Conservation (phyloP, 2,329 filamentous ascomycete species). For the Xylogone sp. region DNA sequence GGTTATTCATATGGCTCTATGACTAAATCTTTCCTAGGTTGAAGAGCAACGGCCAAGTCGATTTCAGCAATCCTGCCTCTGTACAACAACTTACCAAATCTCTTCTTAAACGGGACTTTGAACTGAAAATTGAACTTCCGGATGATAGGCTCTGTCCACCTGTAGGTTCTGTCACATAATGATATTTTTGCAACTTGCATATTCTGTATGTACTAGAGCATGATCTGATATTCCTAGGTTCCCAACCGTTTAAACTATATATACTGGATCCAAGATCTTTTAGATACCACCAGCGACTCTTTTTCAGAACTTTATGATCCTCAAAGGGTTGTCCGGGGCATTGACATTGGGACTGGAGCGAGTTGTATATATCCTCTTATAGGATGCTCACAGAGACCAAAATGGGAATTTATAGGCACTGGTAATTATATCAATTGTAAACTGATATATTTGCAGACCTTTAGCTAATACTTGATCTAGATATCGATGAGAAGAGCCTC, state of each 20-base stretch:
- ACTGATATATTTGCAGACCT: constrained; percentile 18
- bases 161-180: constrained; percentile 40
- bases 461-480: constrained; percentile 35
- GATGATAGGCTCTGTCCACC: constrained; percentile 81
- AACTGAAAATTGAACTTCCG: constrained; percentile 66
- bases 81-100: constrained; percentile 80
- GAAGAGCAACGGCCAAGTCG: constrained; percentile 56
- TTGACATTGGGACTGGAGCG: constrained; percentile 88
- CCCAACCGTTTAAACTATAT: constrained; percentile 81
- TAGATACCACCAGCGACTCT: constrained; percentile 57
- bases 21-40: constrained; percentile 31
- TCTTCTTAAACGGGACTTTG: constrained; percentile 73
- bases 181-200: background rate
- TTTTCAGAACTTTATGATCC: constrained; percentile 47
- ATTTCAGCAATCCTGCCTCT: constrained; percentile 76
- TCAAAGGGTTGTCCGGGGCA: constrained; percentile 56
- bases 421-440: constrained; percentile 28
- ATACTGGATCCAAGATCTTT: constrained; percentile 76
- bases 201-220: background rate
- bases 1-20: background rate
- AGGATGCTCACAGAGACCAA: constrained; percentile 61
- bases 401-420: constrained; percentile 71
- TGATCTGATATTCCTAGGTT: constrained; percentile 33
- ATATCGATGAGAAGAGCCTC: constrained; percentile 72
- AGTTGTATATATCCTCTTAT: constrained; percentile 90